A percentile compares a stretch with the other conserved stretches of the same genome.
These are phyloP conservation scores for Aureobasidium sp. DNA, from an alignment of 2,329 filamentous ascomycete genomes.

Conservation along the genomic window DNA sequence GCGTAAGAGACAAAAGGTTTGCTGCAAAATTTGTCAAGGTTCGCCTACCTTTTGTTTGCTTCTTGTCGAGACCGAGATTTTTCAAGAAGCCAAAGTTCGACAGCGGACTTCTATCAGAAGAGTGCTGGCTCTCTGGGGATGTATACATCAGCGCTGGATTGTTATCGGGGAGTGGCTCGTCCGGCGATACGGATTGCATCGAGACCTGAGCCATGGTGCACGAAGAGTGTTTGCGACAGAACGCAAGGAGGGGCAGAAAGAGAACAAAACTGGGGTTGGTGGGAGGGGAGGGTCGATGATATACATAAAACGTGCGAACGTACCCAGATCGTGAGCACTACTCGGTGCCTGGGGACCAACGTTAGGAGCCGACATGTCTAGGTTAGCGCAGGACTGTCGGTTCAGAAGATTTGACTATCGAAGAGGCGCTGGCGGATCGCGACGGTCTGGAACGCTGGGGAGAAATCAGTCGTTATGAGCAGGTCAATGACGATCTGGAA, in stretches of 20 bases:
- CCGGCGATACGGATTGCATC: constrained; percentile 1
- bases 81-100: constrained; percentile 46
- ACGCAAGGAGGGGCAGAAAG: neutral
- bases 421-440: constrained; percentile 9
- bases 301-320: constrained; percentile 9
- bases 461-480: constrained; percentile 10
- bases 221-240: neutral
- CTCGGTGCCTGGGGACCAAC: constrained; percentile 3
- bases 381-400: constrained; percentile 3
- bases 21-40: neutral
- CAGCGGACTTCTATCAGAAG: constrained; percentile 19
- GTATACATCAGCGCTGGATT: constrained; percentile 8
- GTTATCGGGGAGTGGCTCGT: neutral
- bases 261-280: constrained; percentile 1
- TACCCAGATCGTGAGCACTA: constrained; percentile 10
- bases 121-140: constrained; percentile 11
- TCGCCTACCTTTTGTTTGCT: constrained; percentile 60
- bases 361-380: constrained; percentile 9
- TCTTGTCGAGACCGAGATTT: constrained; percentile 58
- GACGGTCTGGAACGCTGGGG: constrained; percentile 11
- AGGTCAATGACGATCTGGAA: neutral
- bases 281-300: constrained; percentile 3
- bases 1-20: neutral
- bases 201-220: constrained; percentile 1
- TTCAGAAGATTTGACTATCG: constrained; percentile 7